phyloP scores from a whole-genome alignment of 352 stramenopile genomes.

The Phytophthora ramorum region DNA sequence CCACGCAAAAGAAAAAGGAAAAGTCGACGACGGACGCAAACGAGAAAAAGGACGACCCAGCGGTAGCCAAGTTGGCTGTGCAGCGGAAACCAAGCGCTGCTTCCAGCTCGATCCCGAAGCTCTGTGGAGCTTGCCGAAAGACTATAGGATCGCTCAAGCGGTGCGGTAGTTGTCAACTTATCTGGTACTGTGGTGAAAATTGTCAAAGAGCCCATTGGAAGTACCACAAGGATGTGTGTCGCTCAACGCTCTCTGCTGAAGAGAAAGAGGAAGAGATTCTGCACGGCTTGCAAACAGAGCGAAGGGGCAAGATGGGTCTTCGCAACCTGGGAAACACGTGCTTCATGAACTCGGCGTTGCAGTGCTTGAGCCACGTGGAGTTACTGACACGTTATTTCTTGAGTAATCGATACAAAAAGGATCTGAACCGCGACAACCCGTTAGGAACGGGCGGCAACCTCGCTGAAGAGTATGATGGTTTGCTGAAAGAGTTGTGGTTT shows the following conservation, averaged over 20 bases:
- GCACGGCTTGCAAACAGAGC: constrained; percentile 53
- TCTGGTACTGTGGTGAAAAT: constrained; percentile 78
- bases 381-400: constrained; percentile 95
- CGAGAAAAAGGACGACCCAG: constrained; percentile 24
- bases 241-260: constrained; percentile 38
- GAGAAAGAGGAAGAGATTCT: constrained; percentile 56
- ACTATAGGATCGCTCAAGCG: constrained; percentile 60
- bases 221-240: constrained; percentile 75
- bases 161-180: constrained; percentile 75
- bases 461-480: constrained; percentile 93
- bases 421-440: constrained; percentile 97
- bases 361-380: constrained; percentile 94
- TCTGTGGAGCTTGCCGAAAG: constrained; percentile 72
- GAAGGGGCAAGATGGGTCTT: constrained; percentile 80
- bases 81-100: constrained; percentile 37
- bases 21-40: constrained; percentile 8
- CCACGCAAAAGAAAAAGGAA: constrained; percentile 19
- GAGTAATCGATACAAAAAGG: constrained; percentile 90
- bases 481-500: constrained; percentile 96
- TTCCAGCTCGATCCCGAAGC: constrained; percentile 48
- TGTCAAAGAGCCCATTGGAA: constrained; percentile 88
- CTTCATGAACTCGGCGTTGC: constrained; percentile 85
- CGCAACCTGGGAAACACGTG: constrained; percentile 84
- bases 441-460: constrained; percentile 95
- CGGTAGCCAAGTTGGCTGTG: constrained; percentile 36